Conservation (phyloP, 2,329 filamentous ascomycete genomes). For the Lecanicillium sp. region DNA sequence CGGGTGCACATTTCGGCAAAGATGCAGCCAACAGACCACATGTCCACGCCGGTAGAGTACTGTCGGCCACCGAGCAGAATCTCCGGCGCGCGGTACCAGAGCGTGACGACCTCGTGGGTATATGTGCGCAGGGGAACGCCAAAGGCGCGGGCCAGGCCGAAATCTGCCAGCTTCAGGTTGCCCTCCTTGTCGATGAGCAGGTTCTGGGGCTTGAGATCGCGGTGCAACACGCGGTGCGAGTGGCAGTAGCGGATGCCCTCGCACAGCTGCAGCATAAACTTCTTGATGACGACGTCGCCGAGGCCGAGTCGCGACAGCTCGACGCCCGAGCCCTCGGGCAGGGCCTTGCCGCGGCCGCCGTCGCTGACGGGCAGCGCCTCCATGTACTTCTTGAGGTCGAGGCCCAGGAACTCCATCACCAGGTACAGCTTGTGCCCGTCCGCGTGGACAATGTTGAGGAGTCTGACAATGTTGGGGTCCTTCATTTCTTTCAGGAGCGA, state of each 20-base stretch:
- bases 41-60: constrained; percentile 90
- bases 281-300: constrained; percentile 76
- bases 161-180: constrained; percentile 86
- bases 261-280: constrained; percentile 85
- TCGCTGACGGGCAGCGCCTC: constrained; percentile 78
- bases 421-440: constrained; percentile 94
- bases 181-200: constrained; percentile 78
- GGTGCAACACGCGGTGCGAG: constrained; percentile 77
- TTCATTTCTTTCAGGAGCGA: constrained; percentile 92
- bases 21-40: constrained; percentile 93
- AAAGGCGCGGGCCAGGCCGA: constrained; percentile 82
- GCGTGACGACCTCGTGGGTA: constrained; percentile 89
- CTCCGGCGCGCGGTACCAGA: constrained; percentile 89
- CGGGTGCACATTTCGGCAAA: constrained; percentile 95
- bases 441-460: constrained; percentile 88
- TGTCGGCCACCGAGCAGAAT: constrained; percentile 85
- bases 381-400: constrained; percentile 95
- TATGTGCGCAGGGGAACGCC: constrained; percentile 87
- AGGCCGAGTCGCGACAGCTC: constrained; percentile 62
- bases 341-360: constrained; percentile 75
- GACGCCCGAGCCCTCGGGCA: constrained; percentile 67
- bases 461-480: constrained; percentile 80
- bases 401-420: constrained; percentile 84
- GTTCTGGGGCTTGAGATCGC: constrained; percentile 87
- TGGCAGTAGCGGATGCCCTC: constrained; percentile 84